Conservation (phyloP, 306 rosid species). For the Delonix regia region DNA sequence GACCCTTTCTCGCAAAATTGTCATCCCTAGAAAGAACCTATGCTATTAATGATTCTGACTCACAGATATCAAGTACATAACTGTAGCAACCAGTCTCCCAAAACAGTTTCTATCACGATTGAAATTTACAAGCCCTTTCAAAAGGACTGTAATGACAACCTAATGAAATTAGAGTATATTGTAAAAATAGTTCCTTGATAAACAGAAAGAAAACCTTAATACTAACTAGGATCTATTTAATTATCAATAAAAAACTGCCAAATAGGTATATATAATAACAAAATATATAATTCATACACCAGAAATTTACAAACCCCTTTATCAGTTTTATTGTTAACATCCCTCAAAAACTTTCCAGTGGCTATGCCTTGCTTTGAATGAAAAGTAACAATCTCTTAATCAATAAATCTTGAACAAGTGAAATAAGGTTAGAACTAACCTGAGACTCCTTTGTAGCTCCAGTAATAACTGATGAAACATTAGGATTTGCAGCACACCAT, state of each 20-base stretch:
- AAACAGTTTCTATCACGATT: not conserved
- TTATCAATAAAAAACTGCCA: not conserved
- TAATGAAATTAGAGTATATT: not conserved
- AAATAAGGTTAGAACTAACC: constrained; percentile 56
- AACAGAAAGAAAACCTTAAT: not conserved
- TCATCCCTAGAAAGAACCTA: too few species aligned
- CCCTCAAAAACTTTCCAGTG: not conserved
- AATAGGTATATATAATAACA: not conserved
- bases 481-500: constrained; percentile 97
- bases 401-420: constrained; percentile 7
- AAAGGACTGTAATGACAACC: not conserved
- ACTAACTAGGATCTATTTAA: not conserved
- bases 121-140: not conserved
- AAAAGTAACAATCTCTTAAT: not conserved
- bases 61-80: not conserved
- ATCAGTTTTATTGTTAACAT: not conserved
- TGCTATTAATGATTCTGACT: not conserved
- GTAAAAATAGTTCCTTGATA: not conserved
- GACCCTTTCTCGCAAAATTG: too few species aligned
- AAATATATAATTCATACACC: constrained; percentile 1
- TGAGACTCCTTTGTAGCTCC: constrained; percentile 99
- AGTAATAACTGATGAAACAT: constrained; percentile 90
- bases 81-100: not conserved
- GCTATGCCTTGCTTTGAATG: not conserved
- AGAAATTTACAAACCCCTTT: not conserved